A percentile compares a stretch with the other conserved stretches of the same genome.
Conservation (phyloP, 768 basidiomycete genomes). For the Lentinula boryana region DNA sequence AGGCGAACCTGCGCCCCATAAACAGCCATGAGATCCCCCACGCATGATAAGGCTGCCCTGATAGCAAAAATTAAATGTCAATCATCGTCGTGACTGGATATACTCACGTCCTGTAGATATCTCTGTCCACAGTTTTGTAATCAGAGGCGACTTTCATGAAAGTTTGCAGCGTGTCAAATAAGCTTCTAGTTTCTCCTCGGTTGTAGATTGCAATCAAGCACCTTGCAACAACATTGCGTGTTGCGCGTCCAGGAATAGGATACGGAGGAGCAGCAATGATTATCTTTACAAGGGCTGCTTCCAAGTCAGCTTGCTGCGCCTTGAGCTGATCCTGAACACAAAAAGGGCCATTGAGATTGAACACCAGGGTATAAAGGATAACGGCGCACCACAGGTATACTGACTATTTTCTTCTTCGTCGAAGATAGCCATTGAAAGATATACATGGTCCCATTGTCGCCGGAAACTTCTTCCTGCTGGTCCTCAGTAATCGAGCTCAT, state of each 20-base stretch:
- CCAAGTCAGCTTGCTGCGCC: constrained; percentile 52
- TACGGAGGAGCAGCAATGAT: constrained; percentile 57
- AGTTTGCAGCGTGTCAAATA: constrained; percentile 82
- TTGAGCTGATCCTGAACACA: constrained; percentile 58
- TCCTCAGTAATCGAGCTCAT: constrained; percentile 5
- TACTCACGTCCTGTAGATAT: constrained; percentile 60
- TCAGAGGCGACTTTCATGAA: constrained; percentile 75
- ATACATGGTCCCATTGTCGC: constrained; percentile 77
- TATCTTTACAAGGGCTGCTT: constrained; percentile 61
- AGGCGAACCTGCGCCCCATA: constrained; percentile 76
- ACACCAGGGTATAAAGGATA: background rate
- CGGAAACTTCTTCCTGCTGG: constrained; percentile 55
- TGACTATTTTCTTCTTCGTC: constrained; percentile 51
- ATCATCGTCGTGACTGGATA: background rate
- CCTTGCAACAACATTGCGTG: constrained; percentile 73
- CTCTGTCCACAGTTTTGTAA: constrained; percentile 58
- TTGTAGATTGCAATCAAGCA: constrained; percentile 72
- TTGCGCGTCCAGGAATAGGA: constrained; percentile 83
- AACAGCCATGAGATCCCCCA: constrained; percentile 83
- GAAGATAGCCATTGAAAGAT: constrained; percentile 79
- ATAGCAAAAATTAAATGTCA: constrained; percentile 4
- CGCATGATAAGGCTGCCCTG: constrained; percentile 80
- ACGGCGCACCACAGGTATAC: constrained; percentile 45
- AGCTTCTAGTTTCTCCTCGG: constrained; percentile 73
- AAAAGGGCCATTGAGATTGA: constrained; percentile 5